These are phyloP conservation scores for Neurospora terricola DNA, from an alignment of 495 filamentous ascomycete genomes.

Conservation along the genomic window DNA sequence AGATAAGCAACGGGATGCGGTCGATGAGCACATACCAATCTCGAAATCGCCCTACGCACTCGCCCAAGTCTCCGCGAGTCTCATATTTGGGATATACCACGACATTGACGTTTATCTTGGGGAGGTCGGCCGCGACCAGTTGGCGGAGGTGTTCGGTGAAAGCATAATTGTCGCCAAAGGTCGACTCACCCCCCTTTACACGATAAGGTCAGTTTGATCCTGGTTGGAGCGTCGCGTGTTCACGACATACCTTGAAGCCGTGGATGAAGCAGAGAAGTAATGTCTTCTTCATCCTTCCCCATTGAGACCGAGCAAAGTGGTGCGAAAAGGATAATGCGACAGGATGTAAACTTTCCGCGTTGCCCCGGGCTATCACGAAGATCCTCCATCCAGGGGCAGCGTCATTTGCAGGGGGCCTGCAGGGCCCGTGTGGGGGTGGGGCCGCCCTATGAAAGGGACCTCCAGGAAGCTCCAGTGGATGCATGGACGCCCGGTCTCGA, in stretches of 20 bases:
- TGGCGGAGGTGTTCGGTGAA: constrained; percentile 68
- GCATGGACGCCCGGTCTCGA: not conserved
- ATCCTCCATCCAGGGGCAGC: not conserved
- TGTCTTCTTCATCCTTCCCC: constrained; percentile 70
- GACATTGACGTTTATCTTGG: constrained; percentile 58
- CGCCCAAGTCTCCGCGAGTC: constrained; percentile 75
- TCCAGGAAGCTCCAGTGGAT: not conserved
- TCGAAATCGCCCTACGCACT: constrained; percentile 70
- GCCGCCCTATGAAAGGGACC: not conserved
- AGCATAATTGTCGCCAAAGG: constrained; percentile 54
- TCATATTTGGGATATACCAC: constrained; percentile 85
- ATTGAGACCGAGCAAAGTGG: constrained; percentile 10
- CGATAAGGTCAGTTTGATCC: not conserved
- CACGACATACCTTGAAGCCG: constrained; percentile 74
- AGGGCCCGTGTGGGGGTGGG: not conserved
- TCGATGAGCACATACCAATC: constrained; percentile 58
- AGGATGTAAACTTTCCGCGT: not conserved
- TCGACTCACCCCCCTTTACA: constrained; percentile 72
- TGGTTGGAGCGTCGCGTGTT: not conserved
- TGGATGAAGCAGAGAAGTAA: constrained; percentile 89
- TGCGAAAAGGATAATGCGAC: not conserved
- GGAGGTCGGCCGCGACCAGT: constrained; percentile 59
- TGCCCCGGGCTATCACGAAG: not conserved
- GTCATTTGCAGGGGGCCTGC: not conserved
- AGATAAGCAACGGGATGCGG: not conserved